These are phyloP conservation scores for Vaucheria bursata DNA, from an alignment of 352 stramenopile species.

Conservation along the genomic window DNA sequence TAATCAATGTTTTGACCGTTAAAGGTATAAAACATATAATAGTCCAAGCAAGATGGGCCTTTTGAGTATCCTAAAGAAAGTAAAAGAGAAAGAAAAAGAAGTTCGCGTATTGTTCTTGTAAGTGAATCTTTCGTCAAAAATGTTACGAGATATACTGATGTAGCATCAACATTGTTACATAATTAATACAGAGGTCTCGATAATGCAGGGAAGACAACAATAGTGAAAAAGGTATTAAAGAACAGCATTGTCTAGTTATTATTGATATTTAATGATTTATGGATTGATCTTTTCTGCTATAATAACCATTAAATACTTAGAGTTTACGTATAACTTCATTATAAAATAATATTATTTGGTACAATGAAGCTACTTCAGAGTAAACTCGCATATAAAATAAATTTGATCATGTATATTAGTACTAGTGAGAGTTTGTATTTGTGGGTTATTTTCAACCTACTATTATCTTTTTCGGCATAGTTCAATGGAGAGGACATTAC, in stretches of 20 bases:
- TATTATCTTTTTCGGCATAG: constrained; percentile 59
- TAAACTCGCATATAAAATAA: not conserved
- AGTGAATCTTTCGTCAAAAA: not conserved
- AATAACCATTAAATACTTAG: too few relatives aligned
- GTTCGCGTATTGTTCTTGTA: constrained; percentile 93
- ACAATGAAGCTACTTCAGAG: constrained; percentile 1
- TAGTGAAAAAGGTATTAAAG: constrained; percentile 67
- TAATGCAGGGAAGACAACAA: constrained; percentile 98
- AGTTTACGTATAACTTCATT: too few relatives aligned
- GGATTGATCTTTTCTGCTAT: too few relatives aligned
- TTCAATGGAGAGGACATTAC: constrained; percentile 94
- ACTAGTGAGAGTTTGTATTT: constrained; percentile 4
- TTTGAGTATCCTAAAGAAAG: constrained; percentile 71
- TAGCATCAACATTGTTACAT: not conserved
- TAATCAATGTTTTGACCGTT: too few relatives aligned
- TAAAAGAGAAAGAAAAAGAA: constrained; percentile 99
- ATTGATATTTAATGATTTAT: too few relatives aligned
- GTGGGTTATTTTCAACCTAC: too few relatives aligned
- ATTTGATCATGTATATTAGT: constrained; percentile 11
- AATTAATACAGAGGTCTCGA: constrained; percentile 75
- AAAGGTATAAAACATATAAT: too few relatives aligned
- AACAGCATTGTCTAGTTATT: too few relatives aligned
- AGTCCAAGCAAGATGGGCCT: too few relatives aligned
- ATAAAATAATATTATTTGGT: too few relatives aligned
- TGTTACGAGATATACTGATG: constrained; percentile 1